Evolutionary conservation across 176 grass and related monocot species (phyloP).

Genomic region (Guadua angustifolia): DNA sequence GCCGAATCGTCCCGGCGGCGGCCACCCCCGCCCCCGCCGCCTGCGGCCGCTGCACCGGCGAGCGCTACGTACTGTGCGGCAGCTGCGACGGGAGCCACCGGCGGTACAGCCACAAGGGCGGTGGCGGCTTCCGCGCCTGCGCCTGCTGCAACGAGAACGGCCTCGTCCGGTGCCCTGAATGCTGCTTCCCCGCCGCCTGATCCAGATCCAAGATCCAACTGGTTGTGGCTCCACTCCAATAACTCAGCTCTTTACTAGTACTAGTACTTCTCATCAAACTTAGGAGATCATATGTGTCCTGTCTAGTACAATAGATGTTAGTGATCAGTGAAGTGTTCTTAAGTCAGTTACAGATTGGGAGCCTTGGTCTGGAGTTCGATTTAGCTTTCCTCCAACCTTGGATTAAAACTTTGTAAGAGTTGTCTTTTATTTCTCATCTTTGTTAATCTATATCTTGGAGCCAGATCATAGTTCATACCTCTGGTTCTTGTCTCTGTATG

Average conservation of each 20-base stretch:
- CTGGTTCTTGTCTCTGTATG: not conserved
- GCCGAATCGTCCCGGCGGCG: conserved; percentile 39
- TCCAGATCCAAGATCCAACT: conserved; percentile 38
- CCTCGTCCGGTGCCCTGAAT: conserved; percentile 83
- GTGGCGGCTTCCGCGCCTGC: conserved; percentile 68
- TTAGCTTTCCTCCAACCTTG: conserved; percentile 41
- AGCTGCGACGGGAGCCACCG: conserved; percentile 70
- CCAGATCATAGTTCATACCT: not conserved
- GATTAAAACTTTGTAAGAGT: conserved; percentile 14
- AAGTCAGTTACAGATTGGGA: not conserved
- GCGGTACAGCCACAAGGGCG: conserved; percentile 61
- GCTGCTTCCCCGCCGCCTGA: conserved; percentile 57
- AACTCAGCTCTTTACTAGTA: not conserved
- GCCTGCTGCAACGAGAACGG: conserved; percentile 94
- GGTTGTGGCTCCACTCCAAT: not conserved
- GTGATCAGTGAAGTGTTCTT: not conserved
- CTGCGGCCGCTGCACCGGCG: conserved; percentile 63
- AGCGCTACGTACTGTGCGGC: conserved; percentile 67
- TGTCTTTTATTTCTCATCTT: not conserved
- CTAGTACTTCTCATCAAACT: not conserved
- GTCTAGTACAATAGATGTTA: conserved; percentile 7
- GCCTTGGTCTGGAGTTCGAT: conserved; percentile 11
- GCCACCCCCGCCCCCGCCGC: not conserved
- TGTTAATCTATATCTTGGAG: not conserved
- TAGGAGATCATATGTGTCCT: not conserved